Evolutionary conservation across 805 yeast genomes (phyloP), one percentile per base, ranked within the genome.

Genomic region (Wickerhamiella bombiphila): DNA sequence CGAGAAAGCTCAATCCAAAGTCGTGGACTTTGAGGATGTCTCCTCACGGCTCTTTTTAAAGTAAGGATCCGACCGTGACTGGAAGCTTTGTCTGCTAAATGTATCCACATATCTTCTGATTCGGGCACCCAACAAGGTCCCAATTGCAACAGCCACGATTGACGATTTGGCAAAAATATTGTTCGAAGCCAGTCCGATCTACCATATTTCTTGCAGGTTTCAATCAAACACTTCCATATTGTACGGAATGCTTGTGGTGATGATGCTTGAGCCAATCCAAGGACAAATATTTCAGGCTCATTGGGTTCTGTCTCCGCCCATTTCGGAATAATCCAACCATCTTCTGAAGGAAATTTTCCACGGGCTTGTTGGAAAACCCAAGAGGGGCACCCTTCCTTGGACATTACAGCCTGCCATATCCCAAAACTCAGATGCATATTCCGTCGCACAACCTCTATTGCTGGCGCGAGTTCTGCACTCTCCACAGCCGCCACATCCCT

Each of bases 211-310:
- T 75, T 76, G 4, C 72, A 57, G 46, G 69, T 73, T 51, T 80
- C 85, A 53, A 71, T 82, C 0, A 80, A 60, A n/a, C n/a, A n/a
- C n/a, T n/a, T n/a, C n/a, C n/a, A n/a, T n/a, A n/a, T n/a, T 16
- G 61, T 48, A 0, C 76, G 66, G 52, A 82, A 81, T 42, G 79
- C 86, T 26, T 61, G 61, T 3, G 78, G 56, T 0, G 82, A 69
- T 4, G 53, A 35, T 3, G 76, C 69, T 2, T 57, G 49, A 1
- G 50, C 34, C 11, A 81, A 44, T 1, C 75, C 74, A 16, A 62
- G 59, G 37, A 69, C 71, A 44, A 71, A 71, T 5, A 40, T 37
- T 14, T 28, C 21, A 2, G 22, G 3, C 32, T 39, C 43, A 32
- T 36, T 40, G 5, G 34, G 33, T 11, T 18, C 30, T 8, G 26